These are phyloP conservation scores for Oryza brachyantha DNA, from an alignment of 176 grass and related monocot species.

Conservation along the genomic window DNA sequence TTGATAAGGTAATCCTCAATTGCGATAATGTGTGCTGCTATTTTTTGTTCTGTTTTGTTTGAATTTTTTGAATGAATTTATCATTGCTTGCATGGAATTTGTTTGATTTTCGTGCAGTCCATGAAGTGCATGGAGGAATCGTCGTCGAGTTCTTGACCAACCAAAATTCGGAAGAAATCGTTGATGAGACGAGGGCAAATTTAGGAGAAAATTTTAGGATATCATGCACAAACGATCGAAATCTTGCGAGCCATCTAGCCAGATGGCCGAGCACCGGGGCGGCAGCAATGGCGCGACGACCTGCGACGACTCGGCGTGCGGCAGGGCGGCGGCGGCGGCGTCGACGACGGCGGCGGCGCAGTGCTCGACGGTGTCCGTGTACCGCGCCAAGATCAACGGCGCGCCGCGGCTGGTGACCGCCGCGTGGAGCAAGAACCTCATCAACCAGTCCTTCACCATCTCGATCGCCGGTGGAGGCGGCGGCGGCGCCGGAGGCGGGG, in stretches of 20 bases:
- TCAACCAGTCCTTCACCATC: constrained; percentile 91
- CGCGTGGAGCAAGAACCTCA: constrained; percentile 79
- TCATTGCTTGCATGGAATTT: too few relatives aligned
- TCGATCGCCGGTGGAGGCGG: constrained; percentile 34
- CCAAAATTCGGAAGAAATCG: background rate
- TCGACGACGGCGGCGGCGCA: constrained; percentile 40
- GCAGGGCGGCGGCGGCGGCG: constrained; percentile 21
- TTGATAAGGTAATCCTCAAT: background rate
- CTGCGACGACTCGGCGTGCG: constrained; percentile 42
- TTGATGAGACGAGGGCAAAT: constrained; percentile 6
- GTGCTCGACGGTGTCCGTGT: constrained; percentile 64
- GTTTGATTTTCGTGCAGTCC: constrained; percentile 41
- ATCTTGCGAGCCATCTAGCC: constrained; percentile 37
- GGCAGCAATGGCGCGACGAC: constrained; percentile 24
- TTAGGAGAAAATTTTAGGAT: background rate
- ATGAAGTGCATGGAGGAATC: constrained; percentile 23
- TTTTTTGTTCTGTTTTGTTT: background rate
- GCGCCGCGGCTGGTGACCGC: constrained; percentile 48
- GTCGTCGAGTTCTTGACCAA: constrained; percentile 8
- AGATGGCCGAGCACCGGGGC: constrained; percentile 29
- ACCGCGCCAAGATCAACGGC: constrained; percentile 57
- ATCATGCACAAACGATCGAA: constrained; percentile 47
- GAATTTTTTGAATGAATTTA: background rate
- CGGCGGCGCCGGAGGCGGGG: background rate
- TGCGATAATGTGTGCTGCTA: background rate